Percentiles rank a stretch among this genome's conserved stretches.
Evolutionary conservation across 495 filamentous ascomycete species (phyloP).

Genomic region (Sphaerosporella brunnea): DNA sequence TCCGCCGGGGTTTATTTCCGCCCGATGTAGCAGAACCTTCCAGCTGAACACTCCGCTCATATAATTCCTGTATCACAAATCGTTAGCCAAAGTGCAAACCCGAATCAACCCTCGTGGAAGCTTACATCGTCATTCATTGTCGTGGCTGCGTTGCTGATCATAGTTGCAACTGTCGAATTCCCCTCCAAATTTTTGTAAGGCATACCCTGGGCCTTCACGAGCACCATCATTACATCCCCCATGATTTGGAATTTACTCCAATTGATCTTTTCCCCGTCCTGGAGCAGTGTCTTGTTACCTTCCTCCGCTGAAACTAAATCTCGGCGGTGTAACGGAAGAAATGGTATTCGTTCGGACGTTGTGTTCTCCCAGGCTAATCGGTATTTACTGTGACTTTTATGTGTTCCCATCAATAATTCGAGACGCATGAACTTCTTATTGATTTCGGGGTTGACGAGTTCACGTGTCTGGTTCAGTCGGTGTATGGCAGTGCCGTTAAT

Average conservation of each 20-base stretch:
- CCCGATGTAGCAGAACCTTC: slow-evolving; percentile 7
- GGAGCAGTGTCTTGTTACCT: slow-evolving; percentile 76
- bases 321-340: slow-evolving; percentile 73
- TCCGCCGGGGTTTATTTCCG: background rate
- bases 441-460: slow-evolving; percentile 48
- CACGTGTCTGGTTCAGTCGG: slow-evolving; percentile 65
- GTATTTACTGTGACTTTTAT: slow-evolving; percentile 83
- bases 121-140: slow-evolving; percentile 26
- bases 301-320: slow-evolving; percentile 85
- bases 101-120: background rate
- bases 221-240: slow-evolving; percentile 62
- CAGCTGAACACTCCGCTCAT: slow-evolving; percentile 25
- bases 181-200: slow-evolving; percentile 47
- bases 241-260: slow-evolving; percentile 98
- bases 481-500: slow-evolving; percentile 77
- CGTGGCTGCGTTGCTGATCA: slow-evolving; percentile 21
- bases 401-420: slow-evolving; percentile 78
- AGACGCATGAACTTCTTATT: slow-evolving; percentile 75
- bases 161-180: slow-evolving; percentile 19
- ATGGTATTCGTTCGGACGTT: slow-evolving; percentile 73
- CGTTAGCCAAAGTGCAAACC: background rate
- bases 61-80: slow-evolving; percentile 18
- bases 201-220: slow-evolving; percentile 75
- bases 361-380: slow-evolving; percentile 93
- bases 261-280: slow-evolving; percentile 62